Evolutionary conservation across 768 basidiomycete species (phyloP), one percentile per base, ranked within the genome.

Genomic region (Rossbeevera mucosa): DNA sequence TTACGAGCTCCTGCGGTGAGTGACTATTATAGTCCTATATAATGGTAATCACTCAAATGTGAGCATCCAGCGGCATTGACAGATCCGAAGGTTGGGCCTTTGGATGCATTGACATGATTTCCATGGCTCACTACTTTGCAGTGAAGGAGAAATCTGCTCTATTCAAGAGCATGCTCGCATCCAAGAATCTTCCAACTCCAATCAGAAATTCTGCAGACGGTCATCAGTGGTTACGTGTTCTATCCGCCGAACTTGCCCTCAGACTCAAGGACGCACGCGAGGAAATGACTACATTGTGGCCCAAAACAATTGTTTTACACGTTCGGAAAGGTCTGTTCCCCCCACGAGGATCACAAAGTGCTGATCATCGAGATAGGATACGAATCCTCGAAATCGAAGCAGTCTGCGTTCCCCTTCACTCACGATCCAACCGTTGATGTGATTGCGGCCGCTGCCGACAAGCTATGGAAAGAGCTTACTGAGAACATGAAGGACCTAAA

Each of bases 81-180:
- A 80, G 88, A 59, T 78, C 78, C 5, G 94, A 96, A 83, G 91
- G 93, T 89, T 47, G 30, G 67, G 62, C 50, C 21, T 50, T 50
- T 20, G 44, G 30, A 1, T 3, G 8, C 21, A n/a, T 9, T 6
- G 1, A 6, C 1, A 14, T 21, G 3, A 24, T 20, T 40, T 24
- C 4, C 44, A 7, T 6, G n/a, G 14, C 51, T 57, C n/a, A 50
- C 36, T 33, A 40, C 29, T 38, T 48, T 53, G 8, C 13, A 95
- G 94, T 97, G 30, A 93, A 91, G 62, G 90, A 91, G 63, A 91
- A 91, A 67, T 77, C 85, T 14, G 73, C 77, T 0, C 71, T 88
- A 26, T 86, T 80, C 56, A 97, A 96, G 73, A 92, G 90, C 61
- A 98, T 98, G 95, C 72, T 93, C 48, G 91, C 93, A 0, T 87